Evolutionary conservation across 1,284 basidiomycete genomes (phyloP), one percentile per base, ranked within the genome.

Genomic region (Boletellus deceptivus): DNA sequence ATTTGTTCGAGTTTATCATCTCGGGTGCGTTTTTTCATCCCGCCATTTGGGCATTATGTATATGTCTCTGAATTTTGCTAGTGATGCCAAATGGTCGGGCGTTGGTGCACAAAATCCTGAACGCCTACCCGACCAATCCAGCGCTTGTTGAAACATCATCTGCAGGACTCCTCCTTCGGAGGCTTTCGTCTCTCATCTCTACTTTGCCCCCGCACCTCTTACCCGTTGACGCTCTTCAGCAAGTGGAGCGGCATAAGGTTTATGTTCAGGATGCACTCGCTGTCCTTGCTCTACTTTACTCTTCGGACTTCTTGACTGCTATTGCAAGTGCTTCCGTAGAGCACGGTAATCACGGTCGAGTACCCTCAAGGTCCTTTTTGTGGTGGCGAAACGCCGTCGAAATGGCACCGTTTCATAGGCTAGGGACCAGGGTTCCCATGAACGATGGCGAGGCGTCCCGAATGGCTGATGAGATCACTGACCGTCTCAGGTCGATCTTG

Each of bases 1-100:
- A 53, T 17, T 59, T 69, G 10, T 65, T 65, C 6, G 60, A 64
- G 9, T 69, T 59, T 11, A 17, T 69, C 0, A n/a, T 68, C 9
- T 69, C 67, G 1, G 51, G 63, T 61, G 48, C 46, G 61, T 53
- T 14, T 16, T 1, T 13, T 41, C 20, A 17, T 46, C 24, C n/a
- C 6, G 1, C 33, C 4, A 4, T 11, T 6, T 13, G 4, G 10
- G 9, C 22, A n/a, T 25, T 20, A 7, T 17, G 34, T 1, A 7
- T 17, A 34, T 1, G 31, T n/a, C 2, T 39, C 42, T 51, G 35
- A 55, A 22, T 1, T 6, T 20, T 9, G 27, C 33, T 34, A 69
- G 67, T 52, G 41, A 49, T 50, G 48, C 54, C 59, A 16, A 40
- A 46, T 3, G 45, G 43, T 24, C 34, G 35, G 16, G 6, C 29